A percentile compares a stretch with the other conserved stretches of the same genome.
These are phyloP conservation scores for Uncinocarpus reesii DNA, from an alignment of 2,329 filamentous ascomycete genomes.

Conservation along the genomic window DNA sequence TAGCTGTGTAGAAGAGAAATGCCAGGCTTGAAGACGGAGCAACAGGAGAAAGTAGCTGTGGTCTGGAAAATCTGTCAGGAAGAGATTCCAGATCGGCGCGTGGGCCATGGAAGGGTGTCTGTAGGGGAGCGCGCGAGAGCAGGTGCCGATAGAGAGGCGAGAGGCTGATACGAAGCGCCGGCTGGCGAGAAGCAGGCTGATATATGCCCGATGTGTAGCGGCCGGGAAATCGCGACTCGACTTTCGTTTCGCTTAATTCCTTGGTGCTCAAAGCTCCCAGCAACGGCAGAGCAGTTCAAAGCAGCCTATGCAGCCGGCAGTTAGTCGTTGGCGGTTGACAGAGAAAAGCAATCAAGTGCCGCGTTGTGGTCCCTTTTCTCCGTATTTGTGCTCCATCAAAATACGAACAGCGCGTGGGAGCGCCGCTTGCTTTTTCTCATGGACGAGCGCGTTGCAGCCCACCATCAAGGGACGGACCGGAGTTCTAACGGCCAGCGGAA, in stretches of 20 bases:
- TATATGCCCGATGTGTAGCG: neutral
- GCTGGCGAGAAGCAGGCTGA: neutral
- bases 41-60: neutral
- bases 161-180: too few relatives aligned
- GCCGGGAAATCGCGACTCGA: constrained; percentile 2
- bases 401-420: constrained; percentile 3
- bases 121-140: neutral
- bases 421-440: neutral
- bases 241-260: neutral
- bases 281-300: too few relatives aligned
- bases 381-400: neutral
- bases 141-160: neutral
- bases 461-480: neutral
- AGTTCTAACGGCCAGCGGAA: neutral
- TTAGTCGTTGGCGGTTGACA: too few relatives aligned
- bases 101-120: neutral
- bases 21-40: neutral
- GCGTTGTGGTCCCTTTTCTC: neutral
- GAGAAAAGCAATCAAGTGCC: neutral
- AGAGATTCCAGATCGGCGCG: neutral
- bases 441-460: neutral
- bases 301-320: neutral
- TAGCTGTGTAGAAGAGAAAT: neutral
- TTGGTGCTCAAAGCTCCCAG: neutral
- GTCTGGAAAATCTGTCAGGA: neutral